phyloP scores from a whole-genome alignment of 2,329 filamentous ascomycete genomes.

The Nannizziopsis barbatae region DNA sequence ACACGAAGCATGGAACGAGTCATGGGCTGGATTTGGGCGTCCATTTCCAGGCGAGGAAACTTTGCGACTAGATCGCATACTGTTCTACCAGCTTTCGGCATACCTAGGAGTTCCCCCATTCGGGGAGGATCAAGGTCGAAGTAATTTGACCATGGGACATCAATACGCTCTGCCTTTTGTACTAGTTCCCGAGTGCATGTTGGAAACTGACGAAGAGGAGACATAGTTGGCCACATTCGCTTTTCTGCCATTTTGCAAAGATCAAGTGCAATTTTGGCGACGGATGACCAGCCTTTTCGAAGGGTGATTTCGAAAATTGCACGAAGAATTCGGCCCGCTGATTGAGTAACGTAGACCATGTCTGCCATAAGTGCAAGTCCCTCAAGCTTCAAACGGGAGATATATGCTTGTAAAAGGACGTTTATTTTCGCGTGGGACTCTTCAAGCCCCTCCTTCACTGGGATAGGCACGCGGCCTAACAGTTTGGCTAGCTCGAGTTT shows the following conservation, averaged over 20 bases:
- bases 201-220: slow-evolving; percentile 81
- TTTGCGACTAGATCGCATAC: slow-evolving; percentile 82
- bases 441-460: slow-evolving; percentile 94
- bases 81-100: slow-evolving; percentile 74
- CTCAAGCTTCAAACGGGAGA: slow-evolving; percentile 86
- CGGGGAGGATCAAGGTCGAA: slow-evolving; percentile 93
- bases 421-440: slow-evolving; percentile 98
- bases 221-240: slow-evolving; percentile 99
- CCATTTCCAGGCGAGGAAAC: slow-evolving; percentile 84
- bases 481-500: slow-evolving; percentile 92
- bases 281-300: slow-evolving; percentile 90
- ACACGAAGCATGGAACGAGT: slow-evolving; percentile 86
- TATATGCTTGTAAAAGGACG: slow-evolving; percentile 89
- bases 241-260: slow-evolving; percentile 99
- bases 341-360: slow-evolving; percentile 97
- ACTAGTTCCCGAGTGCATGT: slow-evolving; percentile 73
- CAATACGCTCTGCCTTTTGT: slow-evolving; percentile 85
- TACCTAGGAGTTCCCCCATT: slow-evolving; percentile 86
- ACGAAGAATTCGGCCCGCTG: slow-evolving; percentile 85
- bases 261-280: slow-evolving; percentile 83
- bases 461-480: slow-evolving; percentile 78
- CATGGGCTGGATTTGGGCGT: slow-evolving; percentile 88
- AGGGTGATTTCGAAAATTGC: slow-evolving; percentile 96
- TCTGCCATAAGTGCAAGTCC: slow-evolving; percentile 95
- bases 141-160: slow-evolving; percentile 85